Conservation (phyloP, 2,329 filamentous ascomycete species). For the Diaporthe ilicicola region DNA sequence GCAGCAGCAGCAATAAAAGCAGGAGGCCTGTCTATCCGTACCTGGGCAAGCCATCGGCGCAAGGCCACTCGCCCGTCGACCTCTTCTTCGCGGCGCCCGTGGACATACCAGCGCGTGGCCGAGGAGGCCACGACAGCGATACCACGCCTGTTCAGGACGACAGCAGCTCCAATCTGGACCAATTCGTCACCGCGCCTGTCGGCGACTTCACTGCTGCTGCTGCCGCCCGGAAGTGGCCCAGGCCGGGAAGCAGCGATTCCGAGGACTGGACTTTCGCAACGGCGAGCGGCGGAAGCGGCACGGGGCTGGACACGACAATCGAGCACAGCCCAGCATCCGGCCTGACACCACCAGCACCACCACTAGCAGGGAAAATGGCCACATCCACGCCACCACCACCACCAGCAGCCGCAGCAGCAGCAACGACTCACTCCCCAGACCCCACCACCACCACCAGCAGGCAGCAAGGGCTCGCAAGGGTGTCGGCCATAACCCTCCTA, state of each 20-base stretch:
- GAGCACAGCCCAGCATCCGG: too few species aligned
- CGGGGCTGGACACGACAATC: conserved; percentile 1
- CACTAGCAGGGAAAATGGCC: not conserved
- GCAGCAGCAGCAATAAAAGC: not conserved
- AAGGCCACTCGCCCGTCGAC: conserved; percentile 1
- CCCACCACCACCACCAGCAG: not conserved
- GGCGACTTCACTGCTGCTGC: not conserved
- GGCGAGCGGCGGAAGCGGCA: not conserved
- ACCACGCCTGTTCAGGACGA: not conserved
- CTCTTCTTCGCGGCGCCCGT: conserved; percentile 1
- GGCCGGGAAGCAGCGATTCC: conserved; percentile 1
- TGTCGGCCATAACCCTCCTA: conserved; percentile 11
- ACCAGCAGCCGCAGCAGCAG: not conserved
- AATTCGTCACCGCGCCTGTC: conserved; percentile 2
- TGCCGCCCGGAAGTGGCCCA: not conserved
- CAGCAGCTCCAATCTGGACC: not conserved
- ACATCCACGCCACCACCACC: not conserved
- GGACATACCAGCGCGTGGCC: not conserved
- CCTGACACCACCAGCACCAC: not conserved
- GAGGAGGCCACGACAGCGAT: not conserved
- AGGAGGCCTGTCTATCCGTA: not conserved
- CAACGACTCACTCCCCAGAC: not conserved
- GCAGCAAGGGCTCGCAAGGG: not conserved
- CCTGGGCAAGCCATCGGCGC: not conserved
- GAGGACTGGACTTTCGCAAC: not conserved